A percentile compares a stretch with the other conserved stretches of the same genome.
These are phyloP conservation scores for Globisporangium yorkense DNA, from an alignment of 352 stramenopile species.

Conservation along the genomic window DNA sequence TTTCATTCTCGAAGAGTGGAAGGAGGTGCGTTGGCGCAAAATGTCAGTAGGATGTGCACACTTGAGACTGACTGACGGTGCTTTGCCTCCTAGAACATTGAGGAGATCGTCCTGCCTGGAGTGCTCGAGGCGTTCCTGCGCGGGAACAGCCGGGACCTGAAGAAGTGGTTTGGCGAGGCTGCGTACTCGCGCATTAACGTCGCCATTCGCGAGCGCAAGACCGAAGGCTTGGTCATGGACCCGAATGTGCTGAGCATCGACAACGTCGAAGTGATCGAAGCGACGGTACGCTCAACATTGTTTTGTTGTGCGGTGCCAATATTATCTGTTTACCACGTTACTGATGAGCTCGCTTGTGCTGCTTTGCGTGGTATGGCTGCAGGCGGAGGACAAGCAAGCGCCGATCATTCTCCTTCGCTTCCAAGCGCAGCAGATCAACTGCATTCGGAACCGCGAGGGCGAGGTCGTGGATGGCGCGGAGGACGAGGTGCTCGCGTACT, in stretches of 20 bases:
- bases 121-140: slow-evolving; percentile 95
- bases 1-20: slow-evolving; percentile 96
- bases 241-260: slow-evolving; percentile 96
- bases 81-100: slow-evolving; percentile 60
- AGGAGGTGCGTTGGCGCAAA: slow-evolving; percentile 38
- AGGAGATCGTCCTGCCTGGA: slow-evolving; percentile 90
- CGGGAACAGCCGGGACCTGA: slow-evolving; percentile 93
- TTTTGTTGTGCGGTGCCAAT: background rate
- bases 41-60: too few species aligned
- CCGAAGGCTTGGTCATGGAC: slow-evolving; percentile 91
- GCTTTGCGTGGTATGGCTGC: background rate
- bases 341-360: background rate
- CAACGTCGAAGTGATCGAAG: slow-evolving; percentile 95
- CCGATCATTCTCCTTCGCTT: slow-evolving; percentile 97
- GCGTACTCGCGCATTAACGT: slow-evolving; percentile 94
- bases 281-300: slow-evolving; percentile 40
- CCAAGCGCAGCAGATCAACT: slow-evolving; percentile 99
- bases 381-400: slow-evolving; percentile 87
- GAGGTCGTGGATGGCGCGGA: slow-evolving; percentile 95
- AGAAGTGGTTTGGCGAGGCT: slow-evolving; percentile 95
- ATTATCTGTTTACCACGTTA: background rate
- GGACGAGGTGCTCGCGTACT: slow-evolving; percentile 96
- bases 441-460: slow-evolving; percentile 95
- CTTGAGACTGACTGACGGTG: background rate
- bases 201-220: slow-evolving; percentile 93